Percentiles rank a stretch among this genome's conserved stretches.
Evolutionary conservation across 139 green algal species (phyloP).

Genomic region (Nannochloris sp.): DNA sequence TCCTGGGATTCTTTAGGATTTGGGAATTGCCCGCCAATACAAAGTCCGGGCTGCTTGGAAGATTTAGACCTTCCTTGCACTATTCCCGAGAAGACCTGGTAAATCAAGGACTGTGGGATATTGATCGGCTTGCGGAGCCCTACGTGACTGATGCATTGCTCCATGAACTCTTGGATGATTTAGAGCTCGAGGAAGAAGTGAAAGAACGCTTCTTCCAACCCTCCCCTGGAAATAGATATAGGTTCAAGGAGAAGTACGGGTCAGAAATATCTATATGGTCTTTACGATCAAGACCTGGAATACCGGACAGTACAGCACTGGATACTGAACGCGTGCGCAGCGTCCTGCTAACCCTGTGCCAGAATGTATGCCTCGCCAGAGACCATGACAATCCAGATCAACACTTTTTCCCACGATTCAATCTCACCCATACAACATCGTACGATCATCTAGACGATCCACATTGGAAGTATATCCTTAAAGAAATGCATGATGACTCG

Average conservation of each 20-base stretch:
- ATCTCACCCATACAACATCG: slow-evolving; percentile 54
- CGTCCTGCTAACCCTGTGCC: slow-evolving; percentile 68
- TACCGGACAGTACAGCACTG: slow-evolving; percentile 51
- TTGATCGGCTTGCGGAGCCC: slow-evolving; percentile 56
- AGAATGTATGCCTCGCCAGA: slow-evolving; percentile 80
- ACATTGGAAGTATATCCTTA: slow-evolving; percentile 49
- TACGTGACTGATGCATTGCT: slow-evolving; percentile 43
- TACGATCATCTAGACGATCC: slow-evolving; percentile 60
- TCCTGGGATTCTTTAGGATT: slow-evolving; percentile 97
- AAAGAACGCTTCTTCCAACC: slow-evolving; percentile 50
- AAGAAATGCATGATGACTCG: slow-evolving; percentile 79
- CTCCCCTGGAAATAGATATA: slow-evolving; percentile 15
- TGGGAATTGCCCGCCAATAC: slow-evolving; percentile 85
- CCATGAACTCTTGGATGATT: slow-evolving; percentile 40
- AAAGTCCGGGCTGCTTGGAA: slow-evolving; percentile 59
- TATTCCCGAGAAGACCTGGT: slow-evolving; percentile 74
- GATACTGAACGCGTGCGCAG: slow-evolving; percentile 30
- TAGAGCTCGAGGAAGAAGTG: slow-evolving; percentile 33
- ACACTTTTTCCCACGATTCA: slow-evolving; percentile 67
- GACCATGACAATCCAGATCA: slow-evolving; percentile 44
- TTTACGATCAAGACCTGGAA: slow-evolving; percentile 34
- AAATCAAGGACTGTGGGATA: slow-evolving; percentile 73
- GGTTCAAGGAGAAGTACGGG: slow-evolving; percentile 38
- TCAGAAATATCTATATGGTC: slow-evolving; percentile 37
- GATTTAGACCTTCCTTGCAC: slow-evolving; percentile 75